Evolutionary conservation across 495 filamentous ascomycete genomes (phyloP), one percentile per base, ranked within the genome.

Genomic region (Pyrenopolyporus hunteri): DNA sequence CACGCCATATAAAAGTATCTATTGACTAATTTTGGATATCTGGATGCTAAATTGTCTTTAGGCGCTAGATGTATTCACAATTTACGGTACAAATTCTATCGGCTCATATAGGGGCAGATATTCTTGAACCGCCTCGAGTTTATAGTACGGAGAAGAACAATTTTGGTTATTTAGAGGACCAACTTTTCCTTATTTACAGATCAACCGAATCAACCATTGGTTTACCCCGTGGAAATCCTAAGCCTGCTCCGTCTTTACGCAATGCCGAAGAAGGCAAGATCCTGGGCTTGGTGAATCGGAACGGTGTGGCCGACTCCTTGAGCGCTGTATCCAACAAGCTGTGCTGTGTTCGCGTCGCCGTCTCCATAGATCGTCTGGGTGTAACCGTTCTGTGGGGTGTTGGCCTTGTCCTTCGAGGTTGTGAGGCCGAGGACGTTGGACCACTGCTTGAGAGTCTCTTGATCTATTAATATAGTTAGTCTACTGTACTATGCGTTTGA

Each of bases 331-430:
- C 79, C 81, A 33, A 77, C 73, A 36, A 78, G 70, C 68, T 81
- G 70, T 1, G 74, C 74, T 1, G 74, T 75, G 6, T 66, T 70
- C n/a, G 70, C 55, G 7, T 73, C 69, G 33, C 74, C 76, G 11
- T 79, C 73, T 3, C 84, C 83, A 66, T 83, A 86, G 54, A 79
- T 76, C 32, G 75, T 80, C 64, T 80, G 68, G 1, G 82, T 82
- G 70, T 83, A 87, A 4, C 80, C 80, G 51, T 64, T 69, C 61
- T 79, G 69, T 0, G 80, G 79, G 3, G 70, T 72, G 63, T 81
- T 76, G 23, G 66, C 32, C 32, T 70, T 66, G 48, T 73, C 76
- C 51, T 58, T 66, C 5, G 68, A 64, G 6, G 76, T 73, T 0
- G 73, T 73, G 13, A 78, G 68, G 1, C 70, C 72, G 11, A 76